phyloP scores from a whole-genome alignment of 352 stramenopile genomes.

The Blastocystis sp. region DNA sequence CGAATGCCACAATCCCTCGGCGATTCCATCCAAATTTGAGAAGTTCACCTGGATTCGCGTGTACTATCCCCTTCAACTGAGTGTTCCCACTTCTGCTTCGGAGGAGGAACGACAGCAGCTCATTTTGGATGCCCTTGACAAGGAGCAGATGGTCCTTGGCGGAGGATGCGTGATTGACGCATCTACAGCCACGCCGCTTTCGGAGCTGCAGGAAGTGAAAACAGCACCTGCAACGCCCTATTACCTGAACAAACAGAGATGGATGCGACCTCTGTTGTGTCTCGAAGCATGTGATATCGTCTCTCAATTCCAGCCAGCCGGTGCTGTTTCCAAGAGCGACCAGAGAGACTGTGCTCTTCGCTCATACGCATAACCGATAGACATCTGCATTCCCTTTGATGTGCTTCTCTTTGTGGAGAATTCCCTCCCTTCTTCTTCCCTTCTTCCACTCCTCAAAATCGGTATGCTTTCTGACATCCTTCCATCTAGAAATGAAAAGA shows the following conservation, averaged over 20 bases:
- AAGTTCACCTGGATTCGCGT: not conserved
- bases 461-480: not conserved
- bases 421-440: not conserved
- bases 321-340: not conserved
- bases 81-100: not conserved
- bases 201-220: not conserved
- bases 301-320: not conserved
- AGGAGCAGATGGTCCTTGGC: not conserved
- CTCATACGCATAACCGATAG: not conserved
- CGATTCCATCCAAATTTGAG: no score
- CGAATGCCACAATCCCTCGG: not conserved
- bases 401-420: not conserved
- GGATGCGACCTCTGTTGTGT: not conserved
- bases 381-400: conserved; percentile 18
- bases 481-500: not conserved
- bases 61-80: not conserved
- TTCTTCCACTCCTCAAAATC: not conserved
- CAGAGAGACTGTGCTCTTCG: not conserved
- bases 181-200: not conserved
- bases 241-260: not conserved
- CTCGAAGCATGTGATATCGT: conserved; percentile 30
- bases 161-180: not conserved
- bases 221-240: not conserved
- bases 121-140: not conserved
- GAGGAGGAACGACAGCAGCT: no score